phyloP scores from a whole-genome alignment of 139 green algal species.

The Chlamydomonas asymmetrica region DNA sequence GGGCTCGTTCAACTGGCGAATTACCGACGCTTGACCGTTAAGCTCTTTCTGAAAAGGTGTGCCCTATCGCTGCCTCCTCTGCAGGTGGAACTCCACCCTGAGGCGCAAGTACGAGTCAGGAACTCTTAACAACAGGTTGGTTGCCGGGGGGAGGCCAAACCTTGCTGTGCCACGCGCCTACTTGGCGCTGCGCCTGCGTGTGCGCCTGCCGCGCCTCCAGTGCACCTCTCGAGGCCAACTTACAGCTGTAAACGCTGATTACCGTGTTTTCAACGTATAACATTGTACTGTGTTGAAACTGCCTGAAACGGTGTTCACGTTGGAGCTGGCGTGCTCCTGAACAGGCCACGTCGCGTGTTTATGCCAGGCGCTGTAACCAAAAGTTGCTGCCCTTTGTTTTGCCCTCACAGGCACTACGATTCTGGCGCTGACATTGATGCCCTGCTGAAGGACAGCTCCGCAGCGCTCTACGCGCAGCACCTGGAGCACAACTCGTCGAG shows the following conservation, averaged over 20 bases:
- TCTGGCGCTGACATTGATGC: background rate
- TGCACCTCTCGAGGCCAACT: background rate
- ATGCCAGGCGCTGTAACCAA: no score
- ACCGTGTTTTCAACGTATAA: background rate
- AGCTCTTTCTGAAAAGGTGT: no score
- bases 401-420: conserved; percentile 12
- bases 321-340: no score
- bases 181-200: background rate
- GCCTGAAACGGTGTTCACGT: no score
- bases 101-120: conserved; percentile 23
- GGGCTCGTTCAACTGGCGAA: no score
- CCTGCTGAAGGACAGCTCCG: conserved; percentile 14
- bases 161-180: background rate
- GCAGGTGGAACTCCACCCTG: conserved; percentile 35
- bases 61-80: background rate
- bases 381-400: background rate
- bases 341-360: no score
- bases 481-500: conserved; percentile 14
- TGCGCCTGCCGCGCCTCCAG: background rate
- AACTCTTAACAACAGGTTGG: conserved; percentile 17
- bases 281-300: no score
- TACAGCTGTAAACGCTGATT: background rate
- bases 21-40: no score
- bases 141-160: no score
- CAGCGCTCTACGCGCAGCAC: conserved; percentile 2